Base-by-base conservation (phyloP, 768 basidiomycete genomes). In the Tylopilus subfusipes region DNA sequence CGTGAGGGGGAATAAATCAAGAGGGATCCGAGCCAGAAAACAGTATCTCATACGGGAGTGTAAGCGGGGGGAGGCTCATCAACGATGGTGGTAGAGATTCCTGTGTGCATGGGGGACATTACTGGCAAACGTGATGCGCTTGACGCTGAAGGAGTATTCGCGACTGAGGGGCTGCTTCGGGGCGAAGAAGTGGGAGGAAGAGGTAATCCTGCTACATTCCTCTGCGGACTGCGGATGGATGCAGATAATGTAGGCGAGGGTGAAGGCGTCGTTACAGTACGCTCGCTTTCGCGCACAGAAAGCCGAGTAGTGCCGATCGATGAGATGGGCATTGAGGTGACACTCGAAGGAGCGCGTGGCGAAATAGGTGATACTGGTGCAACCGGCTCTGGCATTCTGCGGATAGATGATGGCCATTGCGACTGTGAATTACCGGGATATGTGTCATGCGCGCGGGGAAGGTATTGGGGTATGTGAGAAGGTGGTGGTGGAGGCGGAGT, bases 31-130 rank as follows among this genome's bases (percentile, higher is more conserved):
- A 11, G 30, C 30, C 19, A 29, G 2, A 21, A 31, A 27, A 21
- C 8, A 45, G 19, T 1, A 3, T n/a, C 14, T 69, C 27, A 60
- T 2, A 57, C 4, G 14, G 60, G 58, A 19, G 67, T 71, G 13
- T 68, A 68, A 27, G 69, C 62, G 13, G 67, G 67, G 12, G 67
- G 67, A 27, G 67, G 56, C 2, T 67, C 69, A 2, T 47, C 54
- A 21, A 39, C 24, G 7, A 19, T 18, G 24, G 31, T 48, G n/a
- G 21, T 48, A 14, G 53, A 48, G 29, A 30, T 29, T 14, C 59
- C 68, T 0, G 68, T 66, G 11, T 52, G 12, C 43, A 54, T 49
- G 16, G 56, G 47, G 6, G 50, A 11, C 11, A 60, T 39, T 14
- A 42, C 38, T 39, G 27, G 21, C 5, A 57, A 50, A 18, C 50